Evolutionary conservation across 2,329 filamentous ascomycete genomes (phyloP).

Genomic region (Erysiphe neolycopersici): DNA sequence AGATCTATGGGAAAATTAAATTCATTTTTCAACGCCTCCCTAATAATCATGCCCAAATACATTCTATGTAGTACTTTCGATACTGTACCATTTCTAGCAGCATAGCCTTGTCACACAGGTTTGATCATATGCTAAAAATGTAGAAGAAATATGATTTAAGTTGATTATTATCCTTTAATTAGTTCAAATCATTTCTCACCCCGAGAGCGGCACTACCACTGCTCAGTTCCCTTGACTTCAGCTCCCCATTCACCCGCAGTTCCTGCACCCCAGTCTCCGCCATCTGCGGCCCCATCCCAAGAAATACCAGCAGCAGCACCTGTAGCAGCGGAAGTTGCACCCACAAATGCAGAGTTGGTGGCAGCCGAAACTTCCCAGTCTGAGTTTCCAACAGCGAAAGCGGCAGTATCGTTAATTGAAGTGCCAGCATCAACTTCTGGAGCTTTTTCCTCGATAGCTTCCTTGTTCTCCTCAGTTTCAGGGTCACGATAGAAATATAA

Average conservation of each 20-base stretch:
- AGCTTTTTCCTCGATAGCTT: constrained; percentile 49
- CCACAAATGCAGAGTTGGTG: constrained; percentile 27
- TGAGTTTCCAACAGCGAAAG: constrained; percentile 34
- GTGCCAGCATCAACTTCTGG: constrained; percentile 47
- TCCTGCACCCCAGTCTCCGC: constrained; percentile 34
- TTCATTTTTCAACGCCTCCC: too few species aligned
- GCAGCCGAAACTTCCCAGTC: constrained; percentile 54
- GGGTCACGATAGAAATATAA: constrained; percentile 99
- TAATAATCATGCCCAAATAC: too few species aligned
- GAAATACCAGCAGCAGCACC: constrained; percentile 35
- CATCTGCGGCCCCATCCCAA: constrained; percentile 19
- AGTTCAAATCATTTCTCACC: not conserved
- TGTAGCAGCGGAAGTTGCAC: constrained; percentile 32
- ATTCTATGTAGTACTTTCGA: too few species aligned
- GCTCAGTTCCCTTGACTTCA: constrained; percentile 16
- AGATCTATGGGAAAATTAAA: too few species aligned
- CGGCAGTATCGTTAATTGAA: constrained; percentile 45
- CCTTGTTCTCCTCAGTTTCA: constrained; percentile 98
- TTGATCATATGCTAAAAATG: too few species aligned
- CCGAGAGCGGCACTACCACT: constrained; percentile 11
- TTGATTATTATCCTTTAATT: not conserved
- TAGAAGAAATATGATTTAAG: too few species aligned
- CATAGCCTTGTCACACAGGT: too few species aligned
- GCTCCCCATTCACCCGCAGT: constrained; percentile 23
- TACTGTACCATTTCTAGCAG: too few species aligned